A percentile compares a stretch with the other conserved stretches of the same genome.
Conservation (phyloP, 148 eudicot genomes). For the Fallopia convolvulus region DNA sequence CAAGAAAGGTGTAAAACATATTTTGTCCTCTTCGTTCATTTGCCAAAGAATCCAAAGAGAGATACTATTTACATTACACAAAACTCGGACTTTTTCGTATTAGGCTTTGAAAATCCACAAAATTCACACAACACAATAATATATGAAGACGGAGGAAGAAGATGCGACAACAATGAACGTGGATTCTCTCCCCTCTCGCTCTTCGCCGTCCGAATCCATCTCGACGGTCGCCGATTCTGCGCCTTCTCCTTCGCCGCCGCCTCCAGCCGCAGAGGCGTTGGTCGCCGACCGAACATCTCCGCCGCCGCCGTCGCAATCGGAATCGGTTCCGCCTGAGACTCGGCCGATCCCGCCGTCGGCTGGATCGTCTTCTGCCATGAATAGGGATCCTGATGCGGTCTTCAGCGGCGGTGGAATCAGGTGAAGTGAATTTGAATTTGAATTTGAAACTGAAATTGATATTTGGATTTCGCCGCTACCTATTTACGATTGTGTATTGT, state of each 20-base stretch:
- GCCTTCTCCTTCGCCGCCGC: neutral
- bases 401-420: constrained; percentile 64
- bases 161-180: neutral
- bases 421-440: constrained; percentile 13
- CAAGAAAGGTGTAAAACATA: neutral
- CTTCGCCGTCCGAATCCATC: neutral
- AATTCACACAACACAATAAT: neutral
- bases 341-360: neutral
- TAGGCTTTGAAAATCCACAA: neutral
- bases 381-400: constrained; percentile 42
- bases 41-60: neutral
- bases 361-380: constrained; percentile 16
- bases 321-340: constrained; percentile 5
- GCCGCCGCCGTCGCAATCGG: constrained; percentile 4
- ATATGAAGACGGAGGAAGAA: neutral
- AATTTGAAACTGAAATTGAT: neutral
- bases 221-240: neutral
- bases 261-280: neutral
- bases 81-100: neutral
- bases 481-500: neutral
- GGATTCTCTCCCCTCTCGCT: constrained; percentile 5
- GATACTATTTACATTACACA: neutral
- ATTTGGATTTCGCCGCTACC: neutral
- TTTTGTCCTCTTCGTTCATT: neutral
- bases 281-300: neutral